Percentiles rank a stretch among this genome's conserved stretches.
Conservation (phyloP, 306 rosid genomes). For the Morella rubra region DNA sequence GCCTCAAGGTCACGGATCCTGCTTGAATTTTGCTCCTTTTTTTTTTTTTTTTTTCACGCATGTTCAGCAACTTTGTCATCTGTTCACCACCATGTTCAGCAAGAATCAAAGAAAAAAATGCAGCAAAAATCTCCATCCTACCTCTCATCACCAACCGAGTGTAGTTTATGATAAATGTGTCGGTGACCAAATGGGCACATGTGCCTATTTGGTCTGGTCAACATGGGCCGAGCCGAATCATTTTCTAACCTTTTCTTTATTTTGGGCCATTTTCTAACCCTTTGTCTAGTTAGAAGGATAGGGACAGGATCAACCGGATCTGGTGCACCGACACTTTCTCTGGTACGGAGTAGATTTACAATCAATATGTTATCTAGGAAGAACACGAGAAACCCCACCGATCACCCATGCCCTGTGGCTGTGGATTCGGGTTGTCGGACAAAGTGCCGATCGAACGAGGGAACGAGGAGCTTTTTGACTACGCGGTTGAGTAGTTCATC, state of each 20-base stretch:
- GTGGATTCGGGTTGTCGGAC: conserved; percentile 4
- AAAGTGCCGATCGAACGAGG: neutral
- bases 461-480: too few species aligned
- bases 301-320: neutral
- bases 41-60: too few species aligned
- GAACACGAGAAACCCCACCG: neutral
- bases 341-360: neutral
- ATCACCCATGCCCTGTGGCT: neutral
- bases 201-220: neutral
- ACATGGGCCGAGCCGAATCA: neutral
- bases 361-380: neutral
- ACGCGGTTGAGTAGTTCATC: neutral
- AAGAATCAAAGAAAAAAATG: neutral
- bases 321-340: neutral
- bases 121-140: neutral
- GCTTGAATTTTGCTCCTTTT: too few species aligned
- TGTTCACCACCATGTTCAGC: neutral
- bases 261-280: too few species aligned
- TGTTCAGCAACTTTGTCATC: neutral
- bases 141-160: neutral
- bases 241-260: too few species aligned
- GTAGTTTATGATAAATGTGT: neutral
- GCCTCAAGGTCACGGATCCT: too few species aligned
- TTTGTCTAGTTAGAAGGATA: too few species aligned
- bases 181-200: neutral